These are phyloP conservation scores for Pyrenochaeta sp. DNA, from an alignment of 2,329 filamentous ascomycete genomes.

Conservation along the genomic window DNA sequence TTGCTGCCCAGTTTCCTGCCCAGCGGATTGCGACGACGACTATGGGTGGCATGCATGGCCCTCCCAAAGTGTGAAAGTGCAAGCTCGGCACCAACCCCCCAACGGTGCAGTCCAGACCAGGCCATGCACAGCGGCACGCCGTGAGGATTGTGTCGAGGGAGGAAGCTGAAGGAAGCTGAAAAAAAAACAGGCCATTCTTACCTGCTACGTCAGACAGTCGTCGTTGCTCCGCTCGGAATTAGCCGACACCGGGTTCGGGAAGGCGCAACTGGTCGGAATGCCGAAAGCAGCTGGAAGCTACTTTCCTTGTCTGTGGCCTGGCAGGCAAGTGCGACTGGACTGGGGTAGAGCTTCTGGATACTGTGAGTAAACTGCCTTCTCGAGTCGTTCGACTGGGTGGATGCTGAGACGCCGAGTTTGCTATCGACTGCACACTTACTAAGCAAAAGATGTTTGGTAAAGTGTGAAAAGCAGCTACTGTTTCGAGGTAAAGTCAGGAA, in stretches of 20 bases:
- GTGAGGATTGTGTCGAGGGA: too few species aligned
- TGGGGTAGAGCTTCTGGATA: background rate
- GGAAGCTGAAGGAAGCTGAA: background rate
- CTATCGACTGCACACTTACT: too few species aligned
- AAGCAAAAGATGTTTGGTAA: too few species aligned
- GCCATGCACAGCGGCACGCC: background rate
- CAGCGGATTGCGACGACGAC: slow-evolving; percentile 9
- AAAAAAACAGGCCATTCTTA: slow-evolving; percentile 10
- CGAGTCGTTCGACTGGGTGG: too few species aligned
- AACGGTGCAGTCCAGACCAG: too few species aligned
- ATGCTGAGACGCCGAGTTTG: too few species aligned
- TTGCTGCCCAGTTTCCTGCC: slow-evolving; percentile 22
- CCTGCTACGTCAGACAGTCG: slow-evolving; percentile 20
- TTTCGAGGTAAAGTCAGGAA: too few species aligned
- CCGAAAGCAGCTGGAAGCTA: slow-evolving; percentile 13
- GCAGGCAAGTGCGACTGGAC: background rate
- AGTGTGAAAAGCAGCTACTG: too few species aligned
- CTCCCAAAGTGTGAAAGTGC: slow-evolving; percentile 6
- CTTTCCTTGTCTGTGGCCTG: background rate
- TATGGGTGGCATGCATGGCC: slow-evolving; percentile 7
- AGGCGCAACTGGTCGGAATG: slow-evolving; percentile 8
- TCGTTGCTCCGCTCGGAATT: slow-evolving; percentile 13
- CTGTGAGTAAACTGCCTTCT: background rate
- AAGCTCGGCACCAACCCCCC: slow-evolving; percentile 3
- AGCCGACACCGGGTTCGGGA: slow-evolving; percentile 17